Evolutionary conservation across 257 asterid species (phyloP), one percentile per base, ranked within the genome.

Genomic region (Jacaranda copaia): DNA sequence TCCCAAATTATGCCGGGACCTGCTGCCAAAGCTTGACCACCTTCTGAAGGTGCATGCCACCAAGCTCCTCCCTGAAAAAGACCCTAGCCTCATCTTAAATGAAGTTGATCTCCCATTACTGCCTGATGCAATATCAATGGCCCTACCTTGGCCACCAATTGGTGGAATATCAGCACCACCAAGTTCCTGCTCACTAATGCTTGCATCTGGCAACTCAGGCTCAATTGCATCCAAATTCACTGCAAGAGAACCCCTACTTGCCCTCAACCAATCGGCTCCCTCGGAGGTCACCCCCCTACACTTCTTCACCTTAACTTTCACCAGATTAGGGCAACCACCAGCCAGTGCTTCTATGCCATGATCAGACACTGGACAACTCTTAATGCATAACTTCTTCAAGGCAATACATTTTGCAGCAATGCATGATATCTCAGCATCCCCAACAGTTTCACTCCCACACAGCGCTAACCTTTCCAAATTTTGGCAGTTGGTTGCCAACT

Each of bases 281-380:
- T 85, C 95, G 25, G 89, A 60, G 9, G 98, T 94, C 73, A 94
- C 98, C 40, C 88, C 92, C 73, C 89, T 85, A 81, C 99, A 94
- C 84, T 92, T 94, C 89, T 91, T 94, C 18, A 94, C 92, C 91
- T 94, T 94, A 62, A 94, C 92, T 88, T 94, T 94, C 70, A 92
- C 95, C 82, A 94, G 74, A 83, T 91, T 94, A 46, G 99, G 99
- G 35, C 98, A 94, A 14, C 99, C 99, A n/a, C 84, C 64, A 0
- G 97, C 99, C 76, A 94, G 76, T 5, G 96, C 97, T 73, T 92
- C 97, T 82, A 94, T 88, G 15, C 97, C 96, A 73, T 81, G 88
- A 72, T 94, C 94, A 0, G 98, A 84, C 12, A 94, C 94, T 0
- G 93, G 98, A 74, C 98, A 94, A 71, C 94, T 90, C 89, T 92